Evolutionary conservation across 1,284 basidiomycete genomes (phyloP), one percentile per base, ranked within the genome.

Genomic region (Ustilago hordei): DNA sequence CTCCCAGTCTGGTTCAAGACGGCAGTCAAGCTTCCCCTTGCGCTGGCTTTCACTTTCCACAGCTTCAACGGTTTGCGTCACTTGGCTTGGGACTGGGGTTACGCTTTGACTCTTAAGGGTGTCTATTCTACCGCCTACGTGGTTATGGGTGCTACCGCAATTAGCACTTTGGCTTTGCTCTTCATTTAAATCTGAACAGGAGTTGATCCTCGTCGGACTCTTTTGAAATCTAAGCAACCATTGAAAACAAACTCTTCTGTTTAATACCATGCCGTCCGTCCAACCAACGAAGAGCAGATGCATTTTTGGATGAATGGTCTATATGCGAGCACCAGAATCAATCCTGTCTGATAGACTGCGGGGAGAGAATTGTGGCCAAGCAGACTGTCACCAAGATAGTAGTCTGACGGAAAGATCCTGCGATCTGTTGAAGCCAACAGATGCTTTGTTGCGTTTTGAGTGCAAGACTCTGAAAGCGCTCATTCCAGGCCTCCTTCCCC

Each of bases 31-130:
- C 74, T 65, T 8, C 76, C 80, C 55, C 61, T 79, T n/a, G 80
- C 80, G 1, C 65, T 77, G 17, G 36, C 82, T 2, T 77, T 81
- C 50, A 62, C 38, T 32, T 98, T 92, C 91, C 96, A 99, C 88
- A 90, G 90, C 8, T 90, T 91, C 86, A 98, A 98, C 87, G 96
- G 96, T 6, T 73, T 98, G 59, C 90, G 96, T 58, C 96, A 99
- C 89, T 88, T 99, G 82, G 87, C 88, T 32, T 99, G 97, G 96
- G 96, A 99, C 87, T 88, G 90, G 84, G 92, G 92, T 67, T 93
- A 92, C 89, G 81, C 65, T 12, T 57, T 83, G 12, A 73, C 78
- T 28, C 66, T 85, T 55, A 83, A 81, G 59, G 77, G 75, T 31
- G 80, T 80, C 47, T 85, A 85, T 72, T 34, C 57, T 0, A 60